Percentiles rank a stretch among this genome's conserved stretches.
Conservation (phyloP, 2,329 filamentous ascomycete genomes). For the Periconia digitata region DNA sequence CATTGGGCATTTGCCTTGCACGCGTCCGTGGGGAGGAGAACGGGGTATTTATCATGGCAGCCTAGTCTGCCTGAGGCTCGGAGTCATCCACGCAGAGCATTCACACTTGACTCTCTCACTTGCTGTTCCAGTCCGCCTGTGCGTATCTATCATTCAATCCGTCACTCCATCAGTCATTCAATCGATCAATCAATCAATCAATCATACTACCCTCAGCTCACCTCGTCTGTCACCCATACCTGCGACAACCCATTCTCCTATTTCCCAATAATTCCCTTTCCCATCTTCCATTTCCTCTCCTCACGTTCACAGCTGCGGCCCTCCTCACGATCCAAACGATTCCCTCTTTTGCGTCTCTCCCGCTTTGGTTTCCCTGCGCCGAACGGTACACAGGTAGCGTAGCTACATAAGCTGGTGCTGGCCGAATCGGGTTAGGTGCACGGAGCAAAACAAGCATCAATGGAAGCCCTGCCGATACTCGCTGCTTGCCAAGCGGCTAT, state of each 20-base stretch:
- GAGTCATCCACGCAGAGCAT: too few species aligned
- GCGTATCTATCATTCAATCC: too few species aligned
- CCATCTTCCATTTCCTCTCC: background rate
- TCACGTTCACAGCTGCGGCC: background rate
- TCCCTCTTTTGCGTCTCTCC: background rate
- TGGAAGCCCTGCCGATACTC: conserved; percentile 12
- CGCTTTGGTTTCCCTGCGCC: too few species aligned
- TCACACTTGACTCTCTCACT: too few species aligned
- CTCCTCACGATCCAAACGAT: background rate
- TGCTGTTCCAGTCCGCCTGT: too few species aligned
- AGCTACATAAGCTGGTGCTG: background rate
- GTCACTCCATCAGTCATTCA: too few species aligned
- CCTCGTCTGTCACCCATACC: background rate
- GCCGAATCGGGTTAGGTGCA: background rate
- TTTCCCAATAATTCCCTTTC: background rate
- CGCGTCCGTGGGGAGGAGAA: too few species aligned
- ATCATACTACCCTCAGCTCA: background rate
- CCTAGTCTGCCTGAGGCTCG: background rate
- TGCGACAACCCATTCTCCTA: background rate
- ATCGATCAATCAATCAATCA: too few species aligned
- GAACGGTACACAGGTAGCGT: too few species aligned
- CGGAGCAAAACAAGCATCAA: background rate
- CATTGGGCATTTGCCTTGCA: background rate
- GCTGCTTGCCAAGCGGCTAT: background rate
- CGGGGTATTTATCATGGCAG: too few species aligned